Conservation (phyloP, 345 rosid species). For the Ceriops tagal region DNA sequence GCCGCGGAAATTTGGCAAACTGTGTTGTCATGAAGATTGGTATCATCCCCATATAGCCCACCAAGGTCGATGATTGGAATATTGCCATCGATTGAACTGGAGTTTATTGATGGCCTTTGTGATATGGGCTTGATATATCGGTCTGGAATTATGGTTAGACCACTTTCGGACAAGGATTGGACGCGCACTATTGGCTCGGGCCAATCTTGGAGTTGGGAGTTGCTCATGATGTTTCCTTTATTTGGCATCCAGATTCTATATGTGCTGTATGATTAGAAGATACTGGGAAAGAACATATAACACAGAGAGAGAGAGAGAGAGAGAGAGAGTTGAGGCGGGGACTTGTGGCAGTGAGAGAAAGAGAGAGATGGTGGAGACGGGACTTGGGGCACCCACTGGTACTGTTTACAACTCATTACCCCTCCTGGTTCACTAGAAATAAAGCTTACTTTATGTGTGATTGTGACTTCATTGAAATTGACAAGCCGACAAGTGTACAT, state of each 20-base stretch:
- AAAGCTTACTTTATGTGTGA: too few species aligned
- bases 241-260: slow-evolving; percentile 6
- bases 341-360: not conserved
- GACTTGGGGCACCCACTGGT: too few species aligned
- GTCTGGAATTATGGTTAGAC: slow-evolving; percentile 47
- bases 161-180: slow-evolving; percentile 70
- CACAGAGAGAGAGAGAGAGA: not conserved
- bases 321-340: not conserved
- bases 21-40: slow-evolving; percentile 16
- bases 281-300: not conserved
- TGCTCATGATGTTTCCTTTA: slow-evolving; percentile 26
- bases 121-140: slow-evolving; percentile 66
- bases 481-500: too few species aligned
- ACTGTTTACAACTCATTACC: too few species aligned
- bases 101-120: slow-evolving; percentile 46
- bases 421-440: too few species aligned
- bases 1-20: slow-evolving; percentile 42
- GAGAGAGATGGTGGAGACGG: not conserved
- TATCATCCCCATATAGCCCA: slow-evolving; percentile 34
- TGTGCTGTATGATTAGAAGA: slow-evolving; percentile 1
- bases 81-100: slow-evolving; percentile 23
- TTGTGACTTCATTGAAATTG: too few species aligned
- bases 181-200: slow-evolving; percentile 95
- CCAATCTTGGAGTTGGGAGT: slow-evolving; percentile 53
- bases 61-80: slow-evolving; percentile 76